Evolutionary conservation across 2,329 filamentous ascomycete genomes (phyloP).

Genomic region (Xylaria sp.): DNA sequence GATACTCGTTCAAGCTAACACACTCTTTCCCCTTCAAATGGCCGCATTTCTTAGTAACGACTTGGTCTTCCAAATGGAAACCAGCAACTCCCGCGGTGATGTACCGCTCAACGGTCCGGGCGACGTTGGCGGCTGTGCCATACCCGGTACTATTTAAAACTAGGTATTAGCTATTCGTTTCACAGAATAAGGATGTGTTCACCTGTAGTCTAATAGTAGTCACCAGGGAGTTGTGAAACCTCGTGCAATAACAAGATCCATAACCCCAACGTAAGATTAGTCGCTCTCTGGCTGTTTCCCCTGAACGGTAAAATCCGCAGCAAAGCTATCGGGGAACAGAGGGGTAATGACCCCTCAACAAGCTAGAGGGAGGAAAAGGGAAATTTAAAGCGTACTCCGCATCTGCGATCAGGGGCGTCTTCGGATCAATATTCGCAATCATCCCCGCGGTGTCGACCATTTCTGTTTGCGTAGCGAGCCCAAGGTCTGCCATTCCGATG

Average conservation of each 20-base stretch:
- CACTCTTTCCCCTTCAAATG: slow-evolving; percentile 52
- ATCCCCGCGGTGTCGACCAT: slow-evolving; percentile 73
- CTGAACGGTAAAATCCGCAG: not conserved
- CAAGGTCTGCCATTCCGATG: slow-evolving; percentile 72
- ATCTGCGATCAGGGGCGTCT: slow-evolving; percentile 69
- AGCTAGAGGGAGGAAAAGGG: not conserved
- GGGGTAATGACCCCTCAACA: slow-evolving; percentile 9
- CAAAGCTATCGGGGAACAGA: not conserved
- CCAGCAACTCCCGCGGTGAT: slow-evolving; percentile 47
- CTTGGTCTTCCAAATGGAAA: slow-evolving; percentile 52
- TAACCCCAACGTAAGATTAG: too few relatives aligned
- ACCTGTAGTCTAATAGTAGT: too few relatives aligned
- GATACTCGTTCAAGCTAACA: slow-evolving; percentile 46
- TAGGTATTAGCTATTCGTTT: slow-evolving; percentile 2
- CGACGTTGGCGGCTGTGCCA: slow-evolving; percentile 62
- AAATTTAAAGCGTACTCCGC: slow-evolving; percentile 53
- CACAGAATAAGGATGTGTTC: too few relatives aligned
- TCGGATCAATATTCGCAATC: slow-evolving; percentile 68
- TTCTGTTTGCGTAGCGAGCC: slow-evolving; percentile 69
- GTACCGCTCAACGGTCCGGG: slow-evolving; percentile 56
- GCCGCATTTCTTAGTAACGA: slow-evolving; percentile 53
- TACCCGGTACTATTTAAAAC: slow-evolving; percentile 58
- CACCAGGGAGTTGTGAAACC: too few relatives aligned
- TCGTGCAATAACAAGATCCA: too few relatives aligned
- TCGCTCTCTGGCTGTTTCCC: not conserved